Percentiles rank a stretch among this genome's conserved stretches.
Conservation (phyloP, 2,329 filamentous ascomycete genomes). For the Aspergillus fumigatus region DNA sequence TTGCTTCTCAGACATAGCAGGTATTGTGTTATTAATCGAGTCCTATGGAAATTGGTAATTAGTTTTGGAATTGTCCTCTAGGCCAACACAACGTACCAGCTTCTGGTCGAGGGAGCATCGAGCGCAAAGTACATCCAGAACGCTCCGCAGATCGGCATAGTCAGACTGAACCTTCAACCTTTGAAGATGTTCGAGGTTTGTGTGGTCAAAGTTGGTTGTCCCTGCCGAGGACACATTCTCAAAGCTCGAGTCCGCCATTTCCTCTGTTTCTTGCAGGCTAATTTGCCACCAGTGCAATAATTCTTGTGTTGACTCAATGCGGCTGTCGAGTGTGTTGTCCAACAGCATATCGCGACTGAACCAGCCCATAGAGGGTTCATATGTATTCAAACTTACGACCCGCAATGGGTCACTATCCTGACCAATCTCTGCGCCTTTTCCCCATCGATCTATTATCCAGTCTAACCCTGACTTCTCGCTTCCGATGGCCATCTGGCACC, state of each 20-base stretch:
- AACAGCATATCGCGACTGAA: constrained; percentile 58
- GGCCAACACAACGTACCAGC: constrained; percentile 21
- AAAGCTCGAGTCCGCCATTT: constrained; percentile 37
- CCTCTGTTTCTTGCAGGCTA: constrained; percentile 57
- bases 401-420: constrained; percentile 63
- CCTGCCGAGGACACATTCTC: constrained; percentile 17
- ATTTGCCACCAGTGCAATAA: constrained; percentile 65
- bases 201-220: neutral
- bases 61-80: constrained; percentile 2
- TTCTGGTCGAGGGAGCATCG: constrained; percentile 22
- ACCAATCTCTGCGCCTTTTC: constrained; percentile 65
- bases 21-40: constrained; percentile 59
- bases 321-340: constrained; percentile 41
- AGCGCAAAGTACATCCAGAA: constrained; percentile 32
- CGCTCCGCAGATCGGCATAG: constrained; percentile 32
- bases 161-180: constrained; percentile 24
- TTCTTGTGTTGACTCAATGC: constrained; percentile 62
- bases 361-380: constrained; percentile 71
- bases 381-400: constrained; percentile 77
- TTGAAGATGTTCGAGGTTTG: constrained; percentile 23
- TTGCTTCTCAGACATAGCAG: constrained; percentile 52
- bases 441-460: constrained; percentile 81
- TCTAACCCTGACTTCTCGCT: constrained; percentile 82
- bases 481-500: constrained; percentile 94
- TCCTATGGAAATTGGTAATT: constrained; percentile 34